Evolutionary conservation across 2,329 filamentous ascomycete species (phyloP), one percentile per base, ranked within the genome.

Genomic region (Diaporthe citriasiana): DNA sequence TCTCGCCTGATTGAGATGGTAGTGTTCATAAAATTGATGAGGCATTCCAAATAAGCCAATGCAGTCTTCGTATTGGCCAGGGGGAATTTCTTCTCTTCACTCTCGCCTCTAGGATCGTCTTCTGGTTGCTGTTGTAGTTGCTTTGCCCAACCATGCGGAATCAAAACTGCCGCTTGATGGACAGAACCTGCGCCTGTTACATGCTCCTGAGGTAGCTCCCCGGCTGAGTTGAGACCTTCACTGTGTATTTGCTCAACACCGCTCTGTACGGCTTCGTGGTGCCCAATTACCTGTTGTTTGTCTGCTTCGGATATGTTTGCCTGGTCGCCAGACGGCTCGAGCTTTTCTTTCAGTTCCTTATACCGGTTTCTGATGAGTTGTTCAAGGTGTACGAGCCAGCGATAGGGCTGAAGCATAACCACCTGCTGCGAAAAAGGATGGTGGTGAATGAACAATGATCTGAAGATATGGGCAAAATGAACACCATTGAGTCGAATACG

Each of bases 11-110:
- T 13, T 4, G 33, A 15, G 7, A 78, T 63, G 2, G 76, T 56
- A 1, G 47, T 38, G 27, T 79, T 77, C 8, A 78, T 59, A 22
- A 79, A 78, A 3, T 73, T n/a, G 7, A 78, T 7, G 0, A 79
- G 55, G 42, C 76, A 78, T 1, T 50, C 15, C 2, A 79, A 22
- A 38, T 79, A 76, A 1, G 45, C 42, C 3, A 77, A 13, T 22
- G 74, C 50, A 12, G 45, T 74, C 22, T 50, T 8, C 8, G 71
- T 40, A 3, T 42, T 35, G 1, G 35, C 59, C 1, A 55, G 13
- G 25, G 60, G 19, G 19, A 25, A 38, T 10, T 70, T 27, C 0
- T 17, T 13, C 17, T 68, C 53, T 35, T 53, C 27, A 17, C 17
- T 69, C 1, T n/a, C 45, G n/a, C 12, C 22, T 3, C 7, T n/a